A percentile compares a stretch with the other conserved stretches of the same genome.
Evolutionary conservation across 2,329 filamentous ascomycete species (phyloP).

Genomic region (Lasiodiplodia theobromae): DNA sequence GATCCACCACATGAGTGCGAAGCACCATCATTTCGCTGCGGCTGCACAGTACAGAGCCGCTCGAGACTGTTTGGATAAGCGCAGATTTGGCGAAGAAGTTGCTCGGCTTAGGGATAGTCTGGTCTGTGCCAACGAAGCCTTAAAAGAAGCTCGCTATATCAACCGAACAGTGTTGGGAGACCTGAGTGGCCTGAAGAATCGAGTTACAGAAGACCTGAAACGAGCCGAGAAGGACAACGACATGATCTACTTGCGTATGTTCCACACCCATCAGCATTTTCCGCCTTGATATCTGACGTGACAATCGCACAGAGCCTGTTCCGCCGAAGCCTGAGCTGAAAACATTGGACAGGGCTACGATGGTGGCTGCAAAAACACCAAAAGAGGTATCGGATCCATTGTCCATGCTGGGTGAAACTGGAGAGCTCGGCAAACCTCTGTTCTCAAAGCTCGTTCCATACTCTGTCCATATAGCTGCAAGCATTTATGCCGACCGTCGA

Average conservation of each 20-base stretch:
- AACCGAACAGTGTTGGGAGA: slow-evolving; percentile 84
- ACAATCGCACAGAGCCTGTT: slow-evolving; percentile 65
- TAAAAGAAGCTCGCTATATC: slow-evolving; percentile 84
- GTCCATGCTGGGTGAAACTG: slow-evolving; percentile 78
- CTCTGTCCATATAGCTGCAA: slow-evolving; percentile 91
- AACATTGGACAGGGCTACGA: slow-evolving; percentile 82
- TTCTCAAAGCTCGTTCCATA: slow-evolving; percentile 95
- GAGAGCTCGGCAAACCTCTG: slow-evolving; percentile 81
- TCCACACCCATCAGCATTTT: too few species aligned
- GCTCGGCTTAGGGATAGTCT: slow-evolving; percentile 84
- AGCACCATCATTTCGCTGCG: slow-evolving; percentile 95
- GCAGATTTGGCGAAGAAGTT: slow-evolving; percentile 94
- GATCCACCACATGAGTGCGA: slow-evolving; percentile 98
- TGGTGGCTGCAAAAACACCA: slow-evolving; percentile 82
- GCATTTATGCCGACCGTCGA: slow-evolving; percentile 90
- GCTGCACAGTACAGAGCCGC: slow-evolving; percentile 93
- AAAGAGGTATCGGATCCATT: slow-evolving; percentile 83
- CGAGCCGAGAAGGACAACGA: slow-evolving; percentile 96
- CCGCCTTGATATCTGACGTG: slow-evolving; percentile 5
- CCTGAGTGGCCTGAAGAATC: slow-evolving; percentile 80
- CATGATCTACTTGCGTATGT: slow-evolving; percentile 82
- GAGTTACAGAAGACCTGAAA: slow-evolving; percentile 86
- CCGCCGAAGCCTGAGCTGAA: slow-evolving; percentile 89
- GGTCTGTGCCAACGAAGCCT: slow-evolving; percentile 80
- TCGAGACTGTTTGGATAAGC: slow-evolving; percentile 89